These are phyloP conservation scores for Porphyrellus sp. DNA, from an alignment of 1,284 basidiomycete species.

Conservation along the genomic window DNA sequence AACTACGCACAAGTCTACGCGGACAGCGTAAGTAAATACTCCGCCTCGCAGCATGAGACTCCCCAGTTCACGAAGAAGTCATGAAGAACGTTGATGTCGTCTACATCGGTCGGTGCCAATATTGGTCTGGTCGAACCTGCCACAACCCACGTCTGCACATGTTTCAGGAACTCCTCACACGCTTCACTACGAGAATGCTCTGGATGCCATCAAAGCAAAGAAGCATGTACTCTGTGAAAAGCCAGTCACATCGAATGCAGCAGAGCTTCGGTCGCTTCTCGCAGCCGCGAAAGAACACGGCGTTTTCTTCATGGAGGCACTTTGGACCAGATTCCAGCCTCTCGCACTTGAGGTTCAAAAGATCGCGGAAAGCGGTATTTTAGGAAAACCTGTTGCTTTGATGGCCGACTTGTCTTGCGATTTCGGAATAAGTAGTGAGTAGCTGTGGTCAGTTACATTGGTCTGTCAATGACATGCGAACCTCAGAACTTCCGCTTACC, in stretches of 20 bases:
- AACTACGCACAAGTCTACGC: slow-evolving; percentile 76
- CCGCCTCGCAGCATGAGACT: background rate
- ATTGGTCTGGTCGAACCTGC: slow-evolving; percentile 4
- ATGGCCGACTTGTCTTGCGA: slow-evolving; percentile 74
- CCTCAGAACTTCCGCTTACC: slow-evolving; percentile 57
- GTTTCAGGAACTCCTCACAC: slow-evolving; percentile 79
- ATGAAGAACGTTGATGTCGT: slow-evolving; percentile 71
- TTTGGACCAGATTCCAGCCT: slow-evolving; percentile 81
- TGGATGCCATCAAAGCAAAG: slow-evolving; percentile 72
- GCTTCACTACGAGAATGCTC: slow-evolving; percentile 76
- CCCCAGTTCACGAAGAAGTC: slow-evolving; percentile 9
- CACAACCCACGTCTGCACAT: slow-evolving; percentile 8
- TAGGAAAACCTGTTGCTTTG: slow-evolving; percentile 63
- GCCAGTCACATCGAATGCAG: slow-evolving; percentile 63
- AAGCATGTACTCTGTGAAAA: slow-evolving; percentile 91
- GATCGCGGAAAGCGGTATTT: slow-evolving; percentile 55
- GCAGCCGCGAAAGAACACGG: slow-evolving; percentile 71
- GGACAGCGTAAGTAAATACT: slow-evolving; percentile 50
- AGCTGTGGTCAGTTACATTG: background rate
- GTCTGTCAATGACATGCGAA: background rate
- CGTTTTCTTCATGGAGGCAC: slow-evolving; percentile 87
- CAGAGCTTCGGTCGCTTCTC: slow-evolving; percentile 66
- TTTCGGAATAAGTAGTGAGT: slow-evolving; percentile 69
- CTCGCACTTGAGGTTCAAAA: slow-evolving; percentile 63
- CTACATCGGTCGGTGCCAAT: slow-evolving; percentile 62